A percentile compares a stretch with the other conserved stretches of the same genome.
Evolutionary conservation across 768 basidiomycete genomes (phyloP).

Genomic region (Phylloporus arenicola): DNA sequence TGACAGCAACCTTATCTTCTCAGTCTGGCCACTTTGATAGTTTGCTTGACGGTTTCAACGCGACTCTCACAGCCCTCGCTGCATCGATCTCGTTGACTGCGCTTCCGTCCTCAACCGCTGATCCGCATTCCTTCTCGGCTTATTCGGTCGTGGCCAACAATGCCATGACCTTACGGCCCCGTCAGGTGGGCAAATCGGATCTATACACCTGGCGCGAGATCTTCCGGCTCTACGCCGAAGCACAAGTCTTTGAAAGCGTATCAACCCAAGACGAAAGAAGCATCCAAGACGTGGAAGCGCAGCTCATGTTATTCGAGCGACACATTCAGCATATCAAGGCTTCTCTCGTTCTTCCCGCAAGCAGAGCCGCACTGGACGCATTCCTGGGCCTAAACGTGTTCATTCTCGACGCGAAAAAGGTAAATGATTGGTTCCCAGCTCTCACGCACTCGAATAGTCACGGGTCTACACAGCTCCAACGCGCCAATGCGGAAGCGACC

Average conservation of each 20-base stretch:
- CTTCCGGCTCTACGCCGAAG: constrained; percentile 81
- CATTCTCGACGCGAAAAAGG: constrained; percentile 79
- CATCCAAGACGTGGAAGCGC: constrained; percentile 62
- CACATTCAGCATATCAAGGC: constrained; percentile 47
- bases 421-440: constrained; percentile 15
- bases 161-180: constrained; percentile 36
- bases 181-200: constrained; percentile 41
- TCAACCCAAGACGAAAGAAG: constrained; percentile 59
- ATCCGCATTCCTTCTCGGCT: constrained; percentile 28
- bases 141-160: constrained; percentile 25
- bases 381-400: constrained; percentile 76
- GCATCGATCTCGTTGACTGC: constrained; percentile 28
- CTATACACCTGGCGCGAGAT: constrained; percentile 87
- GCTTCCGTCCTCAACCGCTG: constrained; percentile 29
- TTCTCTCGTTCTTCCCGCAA: constrained; percentile 53
- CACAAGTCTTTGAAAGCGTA: constrained; percentile 77
- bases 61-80: constrained; percentile 46
- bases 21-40: constrained; percentile 46
- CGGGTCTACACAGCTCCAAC: constrained; percentile 47
- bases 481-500: constrained; percentile 82
- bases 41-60: constrained; percentile 47
- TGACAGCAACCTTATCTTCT: constrained; percentile 55
- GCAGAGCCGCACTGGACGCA: constrained; percentile 52
- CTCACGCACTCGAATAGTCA: neutral
- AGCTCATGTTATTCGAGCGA: constrained; percentile 58